Conservation (phyloP, 352 stramenopile genomes). For the Globisporangium camurandrum region DNA sequence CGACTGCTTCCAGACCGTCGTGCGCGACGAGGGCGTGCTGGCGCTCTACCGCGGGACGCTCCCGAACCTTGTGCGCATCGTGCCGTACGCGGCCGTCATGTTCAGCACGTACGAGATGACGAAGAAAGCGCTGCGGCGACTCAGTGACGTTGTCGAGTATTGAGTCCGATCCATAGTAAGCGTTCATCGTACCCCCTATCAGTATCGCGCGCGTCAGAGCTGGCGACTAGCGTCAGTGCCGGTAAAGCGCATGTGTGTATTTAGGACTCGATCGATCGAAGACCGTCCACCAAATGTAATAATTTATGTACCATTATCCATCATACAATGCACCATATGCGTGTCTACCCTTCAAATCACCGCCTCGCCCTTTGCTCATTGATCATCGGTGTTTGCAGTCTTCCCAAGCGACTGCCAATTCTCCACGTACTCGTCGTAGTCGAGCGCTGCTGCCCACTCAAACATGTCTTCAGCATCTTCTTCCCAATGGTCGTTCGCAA, state of each 20-base stretch:
- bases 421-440: constrained; percentile 71
- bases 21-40: constrained; percentile 56
- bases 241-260: too few species aligned
- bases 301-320: too few species aligned
- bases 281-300: too few species aligned
- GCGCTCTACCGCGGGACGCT: constrained; percentile 71
- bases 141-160: constrained; percentile 11
- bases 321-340: too few species aligned
- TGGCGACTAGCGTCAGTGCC: too few species aligned
- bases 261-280: too few species aligned
- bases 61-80: constrained; percentile 72
- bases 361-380: too few species aligned
- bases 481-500: constrained; percentile 64
- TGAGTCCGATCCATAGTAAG: too few species aligned
- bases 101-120: constrained; percentile 79
- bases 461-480: constrained; percentile 64
- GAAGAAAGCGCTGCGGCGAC: constrained; percentile 51
- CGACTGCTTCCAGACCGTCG: constrained; percentile 68
- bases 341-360: too few species aligned
- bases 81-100: constrained; percentile 78
- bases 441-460: constrained; percentile 49
- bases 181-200: too few species aligned
- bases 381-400: constrained; percentile 37
- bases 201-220: too few species aligned
- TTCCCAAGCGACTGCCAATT: constrained; percentile 56